phyloP scores from a whole-genome alignment of 805 yeast genomes.

The Saccharomycopsis oosterbeekiorum region DNA sequence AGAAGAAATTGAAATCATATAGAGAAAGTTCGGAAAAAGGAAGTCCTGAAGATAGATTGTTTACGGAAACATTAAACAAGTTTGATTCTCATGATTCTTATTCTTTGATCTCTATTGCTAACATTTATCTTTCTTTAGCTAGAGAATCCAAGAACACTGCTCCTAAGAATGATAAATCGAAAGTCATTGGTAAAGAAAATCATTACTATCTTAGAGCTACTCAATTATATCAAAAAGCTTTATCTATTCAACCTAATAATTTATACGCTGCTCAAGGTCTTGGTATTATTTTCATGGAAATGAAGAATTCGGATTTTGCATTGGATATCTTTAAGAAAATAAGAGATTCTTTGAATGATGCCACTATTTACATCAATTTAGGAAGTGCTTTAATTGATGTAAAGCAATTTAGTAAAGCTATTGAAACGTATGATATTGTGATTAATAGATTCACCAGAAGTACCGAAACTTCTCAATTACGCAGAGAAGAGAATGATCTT shows the following conservation, averaged over 20 bases:
- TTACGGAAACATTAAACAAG: conserved; percentile 73
- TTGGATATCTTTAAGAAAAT: conserved; percentile 80
- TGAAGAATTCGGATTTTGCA: conserved; percentile 63
- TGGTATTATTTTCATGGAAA: conserved; percentile 86
- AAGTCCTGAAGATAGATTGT: conserved; percentile 65
- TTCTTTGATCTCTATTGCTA: conserved; percentile 84
- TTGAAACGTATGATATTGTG: conserved; percentile 82
- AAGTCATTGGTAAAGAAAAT: conserved; percentile 46
- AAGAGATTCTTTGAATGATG: conserved; percentile 80
- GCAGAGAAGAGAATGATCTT: neutral
- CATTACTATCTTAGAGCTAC: conserved; percentile 84
- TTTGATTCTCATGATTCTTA: conserved; percentile 82
- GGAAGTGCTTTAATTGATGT: conserved; percentile 83
- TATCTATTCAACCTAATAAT: conserved; percentile 72
- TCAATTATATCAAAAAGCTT: conserved; percentile 80
- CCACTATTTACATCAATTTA: conserved; percentile 71
- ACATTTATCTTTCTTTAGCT: conserved; percentile 74
- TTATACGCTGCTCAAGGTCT: conserved; percentile 97
- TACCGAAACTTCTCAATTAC: conserved; percentile 3
- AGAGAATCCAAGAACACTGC: conserved; percentile 49
- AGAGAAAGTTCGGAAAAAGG: conserved; percentile 34
- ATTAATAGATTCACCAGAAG: conserved; percentile 40
- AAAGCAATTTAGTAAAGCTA: conserved; percentile 74
- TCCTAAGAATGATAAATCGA: conserved; percentile 19
- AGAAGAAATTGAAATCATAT: conserved; percentile 34